Evolutionary conservation across 306 rosid species (phyloP), one percentile per base, ranked within the genome.

Genomic region (Cucumis cinereus): DNA sequence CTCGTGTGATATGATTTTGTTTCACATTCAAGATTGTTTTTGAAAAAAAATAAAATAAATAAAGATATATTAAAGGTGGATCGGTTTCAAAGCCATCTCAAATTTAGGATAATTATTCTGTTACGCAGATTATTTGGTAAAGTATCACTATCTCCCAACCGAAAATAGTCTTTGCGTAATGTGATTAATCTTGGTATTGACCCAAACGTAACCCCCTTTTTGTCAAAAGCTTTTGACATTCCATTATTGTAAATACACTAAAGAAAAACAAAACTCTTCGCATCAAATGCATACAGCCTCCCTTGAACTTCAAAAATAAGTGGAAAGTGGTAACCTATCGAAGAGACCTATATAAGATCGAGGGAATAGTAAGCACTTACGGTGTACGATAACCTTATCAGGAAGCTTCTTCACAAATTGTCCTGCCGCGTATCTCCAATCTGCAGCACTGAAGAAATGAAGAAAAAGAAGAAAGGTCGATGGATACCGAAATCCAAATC

Each of bases 341-440:
- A 72, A 45, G 15, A 72, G 61, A 86, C 23, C 54, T 45, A 81
- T 41, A 49, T 7, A 54, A 22, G 30, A 72, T 43, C 60, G 77
- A 45, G 20, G 75, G 49, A 66, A 81, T 4, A 49, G 82, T 45
- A 77, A 82, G 79, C 53, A 73, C 97, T 90, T 81, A 90, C 97
- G 79, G 85, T 90, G 97, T 75, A 92, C 97, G 82, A 90, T 77
- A 77, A 92, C 90, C 86, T 92, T 90, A 83, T 90, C 92, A 33
- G 91, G 96, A 78, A 87, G 93, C 86, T 68, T 88, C 84, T 78
- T 83, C 67, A 85, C 93, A 82, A 92, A 92, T 85, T 92, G 90
- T 61, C 80, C 89, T 4, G 90, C 93, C 1, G 89, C 96, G 81
- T 88, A 92, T 84, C 89, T 83, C 97, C 97, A 92, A 87, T 92